A percentile compares a stretch with the other conserved stretches of the same genome.
phyloP scores from a whole-genome alignment of 345 rosid genomes.

The Lepidium didymum region DNA sequence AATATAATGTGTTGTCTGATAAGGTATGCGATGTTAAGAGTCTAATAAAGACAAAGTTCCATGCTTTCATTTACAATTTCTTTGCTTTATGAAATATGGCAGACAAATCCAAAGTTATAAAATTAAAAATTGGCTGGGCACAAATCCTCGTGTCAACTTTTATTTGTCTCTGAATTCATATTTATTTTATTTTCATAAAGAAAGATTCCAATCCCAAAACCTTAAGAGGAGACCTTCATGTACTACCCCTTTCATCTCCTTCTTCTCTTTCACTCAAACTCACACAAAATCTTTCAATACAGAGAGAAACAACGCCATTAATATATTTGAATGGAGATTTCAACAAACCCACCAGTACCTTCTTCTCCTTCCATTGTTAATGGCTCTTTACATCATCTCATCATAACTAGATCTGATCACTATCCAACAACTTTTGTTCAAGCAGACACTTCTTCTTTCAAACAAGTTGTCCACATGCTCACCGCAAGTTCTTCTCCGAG shows the following conservation, averaged over 20 bases:
- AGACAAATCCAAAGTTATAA: slow-evolving; percentile 31
- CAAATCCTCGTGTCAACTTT: slow-evolving; percentile 29
- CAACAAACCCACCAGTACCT: slow-evolving; percentile 39
- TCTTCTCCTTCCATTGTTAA: slow-evolving; percentile 23
- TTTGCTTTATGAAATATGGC: slow-evolving; percentile 23
- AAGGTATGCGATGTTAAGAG: slow-evolving; percentile 2
- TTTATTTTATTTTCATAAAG: slow-evolving; percentile 1
- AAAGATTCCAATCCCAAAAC: slow-evolving; percentile 35
- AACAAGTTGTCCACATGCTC: slow-evolving; percentile 93
- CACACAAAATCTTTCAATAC: background rate
- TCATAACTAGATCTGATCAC: slow-evolving; percentile 85
- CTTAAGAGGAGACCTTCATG: slow-evolving; percentile 14
- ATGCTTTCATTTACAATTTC: background rate
- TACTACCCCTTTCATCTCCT: background rate
- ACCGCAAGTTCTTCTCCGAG: slow-evolving; percentile 57
- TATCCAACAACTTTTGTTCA: slow-evolving; percentile 95
- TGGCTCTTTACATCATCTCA: slow-evolving; percentile 37
- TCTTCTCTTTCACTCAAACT: slow-evolving; percentile 28
- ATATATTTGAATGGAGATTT: slow-evolving; percentile 38
- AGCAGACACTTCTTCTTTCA: slow-evolving; percentile 80
- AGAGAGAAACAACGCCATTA: background rate
- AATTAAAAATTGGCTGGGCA: slow-evolving; percentile 9
- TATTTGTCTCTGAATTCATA: background rate
- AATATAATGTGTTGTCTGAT: slow-evolving; percentile 2
- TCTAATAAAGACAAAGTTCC: slow-evolving; percentile 15